Percentiles rank a stretch among this genome's conserved stretches.
Evolutionary conservation across 768 basidiomycete species (phyloP).

Genomic region (Xerocomellus amylosporus): DNA sequence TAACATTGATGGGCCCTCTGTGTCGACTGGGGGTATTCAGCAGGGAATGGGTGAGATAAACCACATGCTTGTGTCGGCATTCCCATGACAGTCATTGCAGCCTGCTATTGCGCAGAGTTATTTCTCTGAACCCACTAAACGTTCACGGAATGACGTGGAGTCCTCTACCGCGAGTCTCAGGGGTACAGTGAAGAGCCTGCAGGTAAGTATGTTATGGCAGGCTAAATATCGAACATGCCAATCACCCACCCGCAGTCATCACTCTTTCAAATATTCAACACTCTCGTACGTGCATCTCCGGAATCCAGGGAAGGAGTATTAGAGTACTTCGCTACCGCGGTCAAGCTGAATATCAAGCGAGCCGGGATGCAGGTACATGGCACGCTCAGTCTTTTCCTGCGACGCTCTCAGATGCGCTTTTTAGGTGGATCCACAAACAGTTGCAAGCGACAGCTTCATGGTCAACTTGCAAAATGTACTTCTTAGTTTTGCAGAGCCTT

Average conservation of each 20-base stretch:
- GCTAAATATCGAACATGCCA: background rate
- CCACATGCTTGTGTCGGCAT: background rate
- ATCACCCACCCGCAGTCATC: constrained; percentile 40
- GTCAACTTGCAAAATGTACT: constrained; percentile 83
- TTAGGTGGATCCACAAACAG: constrained; percentile 80
- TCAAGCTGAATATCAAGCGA: constrained; percentile 77
- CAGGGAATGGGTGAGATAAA: constrained; percentile 73
- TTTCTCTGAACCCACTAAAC: constrained; percentile 82
- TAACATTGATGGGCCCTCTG: constrained; percentile 79
- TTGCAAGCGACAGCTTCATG: constrained; percentile 91
- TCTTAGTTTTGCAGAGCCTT: constrained; percentile 86
- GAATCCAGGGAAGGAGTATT: constrained; percentile 79
- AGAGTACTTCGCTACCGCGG: constrained; percentile 71
- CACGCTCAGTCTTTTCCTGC: background rate
- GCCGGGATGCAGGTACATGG: constrained; percentile 81
- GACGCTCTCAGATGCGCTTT: background rate
- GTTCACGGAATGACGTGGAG: constrained; percentile 69
- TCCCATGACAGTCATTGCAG: constrained; percentile 38
- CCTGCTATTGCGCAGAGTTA: constrained; percentile 73
- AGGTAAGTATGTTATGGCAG: constrained; percentile 43
- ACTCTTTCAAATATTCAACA: constrained; percentile 85
- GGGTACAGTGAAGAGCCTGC: constrained; percentile 80
- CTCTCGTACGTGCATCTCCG: constrained; percentile 79
- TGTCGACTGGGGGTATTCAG: constrained; percentile 82
- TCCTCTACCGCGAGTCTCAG: constrained; percentile 82